Percentiles rank a stretch among this genome's conserved stretches.
Evolutionary conservation across 495 filamentous ascomycete genomes (phyloP).

Genomic region (Xylona heveae): DNA sequence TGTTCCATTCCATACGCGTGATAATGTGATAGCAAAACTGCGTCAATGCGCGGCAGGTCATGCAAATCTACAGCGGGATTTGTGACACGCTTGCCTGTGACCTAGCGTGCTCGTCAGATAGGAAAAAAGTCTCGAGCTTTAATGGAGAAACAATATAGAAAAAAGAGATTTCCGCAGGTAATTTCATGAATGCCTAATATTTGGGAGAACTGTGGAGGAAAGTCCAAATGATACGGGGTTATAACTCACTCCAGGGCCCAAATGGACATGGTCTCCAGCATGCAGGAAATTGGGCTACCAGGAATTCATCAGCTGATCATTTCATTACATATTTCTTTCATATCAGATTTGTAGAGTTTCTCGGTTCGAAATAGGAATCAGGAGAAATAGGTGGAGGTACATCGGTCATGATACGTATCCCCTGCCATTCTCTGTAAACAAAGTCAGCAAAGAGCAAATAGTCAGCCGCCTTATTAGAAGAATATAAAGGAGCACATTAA

Average conservation of each 20-base stretch:
- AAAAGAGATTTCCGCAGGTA: too few species aligned
- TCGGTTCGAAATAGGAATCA: not conserved
- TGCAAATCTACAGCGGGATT: slow-evolving; percentile 40
- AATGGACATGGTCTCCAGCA: slow-evolving; percentile 43
- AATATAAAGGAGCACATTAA: too few species aligned
- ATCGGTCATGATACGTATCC: slow-evolving; percentile 43
- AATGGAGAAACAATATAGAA: too few species aligned
- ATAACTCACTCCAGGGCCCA: slow-evolving; percentile 33
- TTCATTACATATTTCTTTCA: slow-evolving; percentile 6
- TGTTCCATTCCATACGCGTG: slow-evolving; percentile 21
- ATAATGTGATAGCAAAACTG: slow-evolving; percentile 42
- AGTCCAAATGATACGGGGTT: too few species aligned
- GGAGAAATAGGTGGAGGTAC: not conserved
- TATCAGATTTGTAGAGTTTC: slow-evolving; percentile 1
- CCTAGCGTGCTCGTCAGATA: too few species aligned
- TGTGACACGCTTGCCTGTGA: slow-evolving; percentile 23
- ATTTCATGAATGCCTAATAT: too few species aligned
- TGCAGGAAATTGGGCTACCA: slow-evolving; percentile 45
- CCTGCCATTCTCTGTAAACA: slow-evolving; percentile 30
- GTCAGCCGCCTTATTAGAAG: too few species aligned
- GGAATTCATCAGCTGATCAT: slow-evolving; percentile 1
- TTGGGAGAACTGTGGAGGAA: too few species aligned
- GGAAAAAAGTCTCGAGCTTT: too few species aligned
- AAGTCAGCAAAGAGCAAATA: too few species aligned
- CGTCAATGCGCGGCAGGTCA: slow-evolving; percentile 36